Base-by-base conservation (phyloP, 225 moss, liverwort and hornwort species). In the Sphagnum tenellum region DNA sequence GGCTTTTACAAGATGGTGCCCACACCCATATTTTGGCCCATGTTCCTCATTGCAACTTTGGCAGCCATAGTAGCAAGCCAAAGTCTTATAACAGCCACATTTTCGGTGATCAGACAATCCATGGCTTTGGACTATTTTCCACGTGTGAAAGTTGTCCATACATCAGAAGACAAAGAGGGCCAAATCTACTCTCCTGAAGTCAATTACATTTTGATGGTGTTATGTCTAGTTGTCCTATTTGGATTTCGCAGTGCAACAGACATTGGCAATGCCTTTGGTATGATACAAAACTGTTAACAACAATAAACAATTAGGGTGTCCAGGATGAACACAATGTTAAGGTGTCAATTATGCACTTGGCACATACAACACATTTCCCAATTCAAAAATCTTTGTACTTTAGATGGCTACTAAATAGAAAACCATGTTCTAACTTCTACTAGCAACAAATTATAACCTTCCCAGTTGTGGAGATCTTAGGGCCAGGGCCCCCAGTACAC, bases 231-330 rank as follows among this genome's bases (percentile, higher is more conserved):
- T 49, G 73, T 90, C 46, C 65, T 89, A 4, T 89, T 92, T 68
- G 88, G 92, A 55, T 96, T 92, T 57, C 73, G 59, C 63, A 74
- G 59, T 74, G 76, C 89, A 44, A 3, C 73, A 57, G 73, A 69
- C 9, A 88, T 96, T 10, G 85, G 92, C 60, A 92, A 90, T 9
- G 88, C 95, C 58, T 96, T 96, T 57, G 92, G 89, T 96, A 84
- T 12, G 63, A 29, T 29, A 29, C 29, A 29, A 29, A 29, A 29
- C 29, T 29, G 29, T 29, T 29, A 29, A 29, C 29, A 29, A 29
- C 29, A 29, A 29, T 29, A 29, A 29, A 29, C 29, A 29, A 29
- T 29, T 1, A 29, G 1, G 29, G 29, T 29, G 29, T 29, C 29
- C 0, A 29, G 29, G 29, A 29, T 29, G 29, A 29, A 29, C 29